phyloP scores from a whole-genome alignment of 2,329 filamentous ascomycete genomes.

The Huntiella abstrusa region DNA sequence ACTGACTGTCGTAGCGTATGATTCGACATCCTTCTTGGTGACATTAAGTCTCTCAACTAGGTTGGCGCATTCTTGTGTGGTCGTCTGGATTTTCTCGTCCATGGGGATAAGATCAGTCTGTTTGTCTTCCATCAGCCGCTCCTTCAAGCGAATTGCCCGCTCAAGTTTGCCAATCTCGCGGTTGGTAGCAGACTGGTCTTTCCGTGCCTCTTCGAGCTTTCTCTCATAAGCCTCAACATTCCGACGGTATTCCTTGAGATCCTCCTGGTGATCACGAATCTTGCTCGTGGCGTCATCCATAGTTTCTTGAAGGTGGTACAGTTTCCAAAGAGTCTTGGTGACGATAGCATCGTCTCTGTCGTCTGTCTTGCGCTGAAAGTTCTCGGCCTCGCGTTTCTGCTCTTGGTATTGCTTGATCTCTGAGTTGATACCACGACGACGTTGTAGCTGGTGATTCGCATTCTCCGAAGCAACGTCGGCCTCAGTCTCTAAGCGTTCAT shows the following conservation, averaged over 20 bases:
- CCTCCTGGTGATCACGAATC: conserved; percentile 85
- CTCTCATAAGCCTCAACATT: conserved; percentile 72
- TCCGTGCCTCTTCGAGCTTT: conserved; percentile 61
- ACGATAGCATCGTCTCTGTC: conserved; percentile 84
- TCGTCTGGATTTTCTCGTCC: conserved; percentile 77
- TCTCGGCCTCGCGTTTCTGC: conserved; percentile 89
- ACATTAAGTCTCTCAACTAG: conserved; percentile 49
- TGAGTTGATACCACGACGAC: conserved; percentile 84
- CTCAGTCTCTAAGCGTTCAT: conserved; percentile 74
- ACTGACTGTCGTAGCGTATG: conserved; percentile 47
- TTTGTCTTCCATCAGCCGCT: conserved; percentile 71
- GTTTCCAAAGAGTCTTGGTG: conserved; percentile 86
- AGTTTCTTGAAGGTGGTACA: conserved; percentile 82
- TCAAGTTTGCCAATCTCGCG: conserved; percentile 69
- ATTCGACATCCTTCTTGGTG: conserved; percentile 57
- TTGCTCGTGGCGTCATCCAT: conserved; percentile 83
- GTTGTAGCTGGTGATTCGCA: conserved; percentile 70
- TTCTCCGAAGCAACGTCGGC: conserved; percentile 76
- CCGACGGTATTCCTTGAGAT: conserved; percentile 79
- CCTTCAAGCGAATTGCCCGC: conserved; percentile 65
- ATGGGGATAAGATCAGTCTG: conserved; percentile 75
- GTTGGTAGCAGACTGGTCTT: conserved; percentile 60
- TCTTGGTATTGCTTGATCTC: conserved; percentile 97
- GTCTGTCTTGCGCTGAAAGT: conserved; percentile 75
- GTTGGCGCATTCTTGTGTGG: conserved; percentile 48